Evolutionary conservation across 108 stramenopile species (phyloP).

Genomic region (Chaetoceros tenuissimus): DNA sequence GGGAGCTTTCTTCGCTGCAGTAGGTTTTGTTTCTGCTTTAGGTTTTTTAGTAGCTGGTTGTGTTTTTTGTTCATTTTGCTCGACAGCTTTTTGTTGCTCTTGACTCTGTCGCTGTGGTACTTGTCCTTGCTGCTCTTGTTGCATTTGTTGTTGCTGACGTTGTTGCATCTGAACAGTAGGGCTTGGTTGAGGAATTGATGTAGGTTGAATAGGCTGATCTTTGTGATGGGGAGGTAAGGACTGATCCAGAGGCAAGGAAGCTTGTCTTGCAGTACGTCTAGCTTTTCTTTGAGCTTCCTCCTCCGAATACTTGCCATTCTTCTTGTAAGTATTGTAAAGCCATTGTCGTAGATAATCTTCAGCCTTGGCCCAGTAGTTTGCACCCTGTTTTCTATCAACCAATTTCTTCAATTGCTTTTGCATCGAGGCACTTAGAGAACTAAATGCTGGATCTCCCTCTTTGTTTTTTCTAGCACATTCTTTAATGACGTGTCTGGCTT

Average conservation of each 20-base stretch:
- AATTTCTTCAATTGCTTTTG: slow-evolving; percentile 35
- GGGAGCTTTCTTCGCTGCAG: neutral
- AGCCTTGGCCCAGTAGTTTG: slow-evolving; percentile 64
- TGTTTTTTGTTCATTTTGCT: slow-evolving; percentile 3
- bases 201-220: too few species aligned
- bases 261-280: neutral
- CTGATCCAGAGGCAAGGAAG: neutral
- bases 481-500: slow-evolving; percentile 64
- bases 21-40: neutral
- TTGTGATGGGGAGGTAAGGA: too few species aligned
- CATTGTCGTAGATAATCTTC: slow-evolving; percentile 50
- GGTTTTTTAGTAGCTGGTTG: slow-evolving; percentile 1
- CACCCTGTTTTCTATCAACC: too few species aligned
- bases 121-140: slow-evolving; percentile 2
- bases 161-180: too few species aligned
- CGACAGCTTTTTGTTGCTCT: neutral
- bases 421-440: slow-evolving; percentile 56
- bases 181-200: too few species aligned
- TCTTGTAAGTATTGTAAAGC: slow-evolving; percentile 1
- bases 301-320: neutral
- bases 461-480: slow-evolving; percentile 81
- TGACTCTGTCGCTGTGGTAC: too few species aligned
- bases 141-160: neutral
- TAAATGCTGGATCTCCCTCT: slow-evolving; percentile 44
- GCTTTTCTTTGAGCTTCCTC: neutral